Conservation (phyloP, 2,329 filamentous ascomycete genomes). For the Fusarium austroafricanum region DNA sequence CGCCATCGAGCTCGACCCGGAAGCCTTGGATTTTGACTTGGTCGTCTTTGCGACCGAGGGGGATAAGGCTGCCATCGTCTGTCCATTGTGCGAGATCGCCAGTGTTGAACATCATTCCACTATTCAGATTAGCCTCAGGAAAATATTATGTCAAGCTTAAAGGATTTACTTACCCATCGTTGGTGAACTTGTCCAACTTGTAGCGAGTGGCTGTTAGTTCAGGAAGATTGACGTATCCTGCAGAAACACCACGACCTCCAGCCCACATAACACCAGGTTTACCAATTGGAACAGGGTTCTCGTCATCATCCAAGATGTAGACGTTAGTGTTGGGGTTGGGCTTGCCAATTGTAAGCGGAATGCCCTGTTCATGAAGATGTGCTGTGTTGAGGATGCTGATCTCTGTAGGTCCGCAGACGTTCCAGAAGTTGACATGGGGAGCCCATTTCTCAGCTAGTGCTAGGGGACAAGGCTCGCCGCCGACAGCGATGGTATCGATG, state of each 20-base stretch:
- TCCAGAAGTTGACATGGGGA: conserved; percentile 33
- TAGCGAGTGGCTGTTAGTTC: conserved; percentile 19
- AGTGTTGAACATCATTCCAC: conserved; percentile 48
- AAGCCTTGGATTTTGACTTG: conserved; percentile 34
- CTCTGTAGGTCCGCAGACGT: conserved; percentile 32
- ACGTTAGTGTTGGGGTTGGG: conserved; percentile 63
- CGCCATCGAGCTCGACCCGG: conserved; percentile 22
- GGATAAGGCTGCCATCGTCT: conserved; percentile 28
- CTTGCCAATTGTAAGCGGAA: conserved; percentile 24
- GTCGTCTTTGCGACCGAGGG: conserved; percentile 35
- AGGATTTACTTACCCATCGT: too few species aligned
- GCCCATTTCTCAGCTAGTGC: conserved; percentile 33
- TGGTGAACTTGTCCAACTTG: conserved; percentile 42
- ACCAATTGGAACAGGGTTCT: conserved; percentile 59
- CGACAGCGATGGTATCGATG: conserved; percentile 26
- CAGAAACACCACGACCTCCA: conserved; percentile 42
- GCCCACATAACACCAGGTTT: conserved; percentile 67
- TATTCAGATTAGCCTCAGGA: conserved; percentile 34
- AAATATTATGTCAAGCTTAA: too few species aligned
- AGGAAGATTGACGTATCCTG: conserved; percentile 21
- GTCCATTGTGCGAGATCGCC: conserved; percentile 30
- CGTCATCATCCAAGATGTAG: conserved; percentile 63
- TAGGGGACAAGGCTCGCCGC: conserved; percentile 29
- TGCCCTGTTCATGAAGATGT: conserved; percentile 22
- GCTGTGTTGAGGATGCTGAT: conserved; percentile 36